These are phyloP conservation scores for Gloeostereum incarnatum DNA, from an alignment of 768 basidiomycete genomes.

Conservation along the genomic window DNA sequence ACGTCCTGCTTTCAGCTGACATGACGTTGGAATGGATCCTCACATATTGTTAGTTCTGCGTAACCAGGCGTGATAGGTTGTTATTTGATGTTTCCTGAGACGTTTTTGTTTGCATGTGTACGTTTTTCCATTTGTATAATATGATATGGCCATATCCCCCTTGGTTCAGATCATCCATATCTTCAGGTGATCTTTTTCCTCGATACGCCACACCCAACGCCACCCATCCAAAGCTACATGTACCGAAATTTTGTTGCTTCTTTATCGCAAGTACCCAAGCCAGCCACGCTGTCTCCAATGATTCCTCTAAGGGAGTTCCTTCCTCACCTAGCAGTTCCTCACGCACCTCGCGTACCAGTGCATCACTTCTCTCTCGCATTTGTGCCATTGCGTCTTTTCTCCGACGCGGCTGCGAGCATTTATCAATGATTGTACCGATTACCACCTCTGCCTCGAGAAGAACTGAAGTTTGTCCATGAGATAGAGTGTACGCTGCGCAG, in stretches of 20 bases:
- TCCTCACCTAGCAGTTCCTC: constrained; percentile 44
- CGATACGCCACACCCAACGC: constrained; percentile 42
- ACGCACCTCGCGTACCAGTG: constrained; percentile 39
- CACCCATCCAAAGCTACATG: constrained; percentile 57
- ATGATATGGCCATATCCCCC: too few relatives aligned
- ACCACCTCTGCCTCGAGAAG: constrained; percentile 58
- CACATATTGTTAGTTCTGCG: constrained; percentile 48
- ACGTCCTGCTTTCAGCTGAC: constrained; percentile 24
- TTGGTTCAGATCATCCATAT: too few relatives aligned
- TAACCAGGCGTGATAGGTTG: constrained; percentile 44
- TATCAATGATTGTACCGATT: constrained; percentile 60
- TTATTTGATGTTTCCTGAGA: too few relatives aligned
- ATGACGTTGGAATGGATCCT: constrained; percentile 22
- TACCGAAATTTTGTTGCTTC: constrained; percentile 11
- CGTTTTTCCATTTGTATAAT: too few relatives aligned
- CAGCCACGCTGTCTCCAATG: constrained; percentile 41
- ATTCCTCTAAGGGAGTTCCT: constrained; percentile 21
- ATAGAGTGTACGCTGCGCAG: constrained; percentile 37
- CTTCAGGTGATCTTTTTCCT: too few relatives aligned
- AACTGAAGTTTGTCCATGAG: constrained; percentile 24
- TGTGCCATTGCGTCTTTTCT: constrained; percentile 44
- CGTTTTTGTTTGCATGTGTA: too few relatives aligned
- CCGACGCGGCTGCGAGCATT: constrained; percentile 45
- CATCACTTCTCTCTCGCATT: constrained; percentile 44
- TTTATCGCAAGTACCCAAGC: constrained; percentile 39